Evolutionary conservation across 1,284 basidiomycete genomes (phyloP).

Genomic region (Clitocybe nebularis): DNA sequence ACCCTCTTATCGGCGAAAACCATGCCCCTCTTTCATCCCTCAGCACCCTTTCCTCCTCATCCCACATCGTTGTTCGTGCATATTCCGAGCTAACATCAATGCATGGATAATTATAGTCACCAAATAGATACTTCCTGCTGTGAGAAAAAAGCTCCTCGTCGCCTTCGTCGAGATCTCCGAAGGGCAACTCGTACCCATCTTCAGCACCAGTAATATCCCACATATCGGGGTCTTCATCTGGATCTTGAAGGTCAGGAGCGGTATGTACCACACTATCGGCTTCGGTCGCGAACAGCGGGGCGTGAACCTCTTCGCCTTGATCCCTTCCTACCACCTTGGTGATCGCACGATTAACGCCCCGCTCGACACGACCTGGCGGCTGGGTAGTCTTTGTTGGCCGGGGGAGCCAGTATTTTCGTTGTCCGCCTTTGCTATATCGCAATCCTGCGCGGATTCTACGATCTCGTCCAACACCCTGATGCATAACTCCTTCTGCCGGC

Average conservation of each 20-base stretch:
- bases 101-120: slow-evolving; percentile 89
- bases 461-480: slow-evolving; percentile 81
- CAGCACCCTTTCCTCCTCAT: slow-evolving; percentile 67
- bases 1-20: slow-evolving; percentile 55
- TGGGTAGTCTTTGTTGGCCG: slow-evolving; percentile 48
- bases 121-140: slow-evolving; percentile 76
- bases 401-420: slow-evolving; percentile 88
- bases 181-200: slow-evolving; percentile 63
- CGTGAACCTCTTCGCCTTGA: slow-evolving; percentile 62
- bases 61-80: slow-evolving; percentile 64
- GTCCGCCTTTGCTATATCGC: slow-evolving; percentile 86
- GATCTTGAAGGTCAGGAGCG: slow-evolving; percentile 48
- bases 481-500: slow-evolving; percentile 89
- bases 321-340: slow-evolving; percentile 42
- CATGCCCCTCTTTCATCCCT: slow-evolving; percentile 66
- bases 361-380: slow-evolving; percentile 36
- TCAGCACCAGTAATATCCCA: slow-evolving; percentile 38
- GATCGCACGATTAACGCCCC: slow-evolving; percentile 38
- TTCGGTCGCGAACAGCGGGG: slow-evolving; percentile 71
- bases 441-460: slow-evolving; percentile 85
- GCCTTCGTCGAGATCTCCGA: slow-evolving; percentile 55
- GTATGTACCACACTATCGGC: slow-evolving; percentile 65
- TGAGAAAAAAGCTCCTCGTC: slow-evolving; percentile 73
- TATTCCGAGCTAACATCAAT: slow-evolving; percentile 81
- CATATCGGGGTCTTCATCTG: slow-evolving; percentile 35